phyloP scores from a whole-genome alignment of 805 yeast genomes.

The Ogataea pignaliae region DNA sequence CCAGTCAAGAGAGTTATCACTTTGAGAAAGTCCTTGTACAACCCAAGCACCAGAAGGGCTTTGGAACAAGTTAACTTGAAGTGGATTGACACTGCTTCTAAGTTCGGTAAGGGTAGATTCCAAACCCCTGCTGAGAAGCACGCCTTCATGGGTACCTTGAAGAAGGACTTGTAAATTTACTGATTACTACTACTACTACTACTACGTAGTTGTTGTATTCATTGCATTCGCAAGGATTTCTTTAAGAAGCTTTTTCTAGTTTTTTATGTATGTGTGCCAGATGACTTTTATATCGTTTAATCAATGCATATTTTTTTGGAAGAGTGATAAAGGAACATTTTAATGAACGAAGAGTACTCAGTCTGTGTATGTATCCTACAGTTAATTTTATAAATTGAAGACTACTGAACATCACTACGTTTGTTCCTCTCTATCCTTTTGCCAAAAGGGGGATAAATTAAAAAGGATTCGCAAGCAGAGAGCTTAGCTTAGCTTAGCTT shows the following conservation, averaged over 20 bases:
- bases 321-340: no score
- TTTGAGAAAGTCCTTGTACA: constrained; percentile 96
- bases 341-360: no score
- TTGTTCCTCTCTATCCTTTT: no score
- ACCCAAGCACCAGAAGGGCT: constrained; percentile 97
- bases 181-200: no score
- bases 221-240: background rate
- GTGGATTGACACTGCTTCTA: constrained; percentile 99
- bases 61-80: constrained; percentile 93
- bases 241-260: background rate
- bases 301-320: constrained; percentile 1
- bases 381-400: no score
- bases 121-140: constrained; percentile 99
- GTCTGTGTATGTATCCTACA: background rate
- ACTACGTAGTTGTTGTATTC: no score
- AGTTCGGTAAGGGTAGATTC: constrained; percentile 99
- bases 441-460: no score
- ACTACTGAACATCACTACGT: no score
- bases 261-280: background rate
- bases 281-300: background rate
- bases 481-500: no score
- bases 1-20: constrained; percentile 99
- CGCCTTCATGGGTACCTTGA: constrained; percentile 99
- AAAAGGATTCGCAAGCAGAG: no score
- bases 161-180: constrained; percentile 76